Conservation (phyloP, 129 eudicot genomes). For the Centella asiatica region DNA sequence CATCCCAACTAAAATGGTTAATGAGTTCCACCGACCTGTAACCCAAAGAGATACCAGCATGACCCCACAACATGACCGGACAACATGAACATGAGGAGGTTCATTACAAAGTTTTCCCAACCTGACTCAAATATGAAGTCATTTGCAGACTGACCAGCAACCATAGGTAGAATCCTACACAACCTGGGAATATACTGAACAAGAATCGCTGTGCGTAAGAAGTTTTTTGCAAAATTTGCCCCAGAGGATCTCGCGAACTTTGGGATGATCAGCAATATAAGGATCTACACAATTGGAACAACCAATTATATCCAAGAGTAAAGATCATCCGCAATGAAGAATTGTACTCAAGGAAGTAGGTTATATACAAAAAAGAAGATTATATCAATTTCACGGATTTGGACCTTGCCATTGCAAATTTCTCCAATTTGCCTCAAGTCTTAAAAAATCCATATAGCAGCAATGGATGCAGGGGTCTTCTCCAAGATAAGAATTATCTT, state of each 20-base stretch:
- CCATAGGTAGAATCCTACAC: constrained; percentile 66
- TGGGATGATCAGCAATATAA: constrained; percentile 51
- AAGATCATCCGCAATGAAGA: neutral
- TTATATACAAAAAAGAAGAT: neutral
- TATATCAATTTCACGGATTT: neutral
- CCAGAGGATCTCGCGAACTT: constrained; percentile 37
- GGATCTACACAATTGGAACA: constrained; percentile 44
- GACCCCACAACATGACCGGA: constrained; percentile 61
- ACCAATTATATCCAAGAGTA: neutral
- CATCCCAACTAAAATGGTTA: neutral
- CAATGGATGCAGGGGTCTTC: no score
- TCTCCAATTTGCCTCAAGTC: neutral
- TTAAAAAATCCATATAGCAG: neutral
- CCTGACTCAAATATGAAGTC: constrained; percentile 41
- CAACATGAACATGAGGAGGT: constrained; percentile 49
- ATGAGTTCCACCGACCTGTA: constrained; percentile 36
- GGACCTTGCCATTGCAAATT: neutral
- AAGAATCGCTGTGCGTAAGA: constrained; percentile 61
- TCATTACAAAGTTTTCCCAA: constrained; percentile 41
- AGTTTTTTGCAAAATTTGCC: constrained; percentile 74
- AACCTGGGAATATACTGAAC: constrained; percentile 78
- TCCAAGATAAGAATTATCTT: no score
- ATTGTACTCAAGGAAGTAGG: neutral
- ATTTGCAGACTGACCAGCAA: constrained; percentile 66
- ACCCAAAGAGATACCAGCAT: constrained; percentile 63